These are phyloP conservation scores for Thelephora terrestris DNA, from an alignment of 1,284 basidiomycete genomes.

Conservation along the genomic window DNA sequence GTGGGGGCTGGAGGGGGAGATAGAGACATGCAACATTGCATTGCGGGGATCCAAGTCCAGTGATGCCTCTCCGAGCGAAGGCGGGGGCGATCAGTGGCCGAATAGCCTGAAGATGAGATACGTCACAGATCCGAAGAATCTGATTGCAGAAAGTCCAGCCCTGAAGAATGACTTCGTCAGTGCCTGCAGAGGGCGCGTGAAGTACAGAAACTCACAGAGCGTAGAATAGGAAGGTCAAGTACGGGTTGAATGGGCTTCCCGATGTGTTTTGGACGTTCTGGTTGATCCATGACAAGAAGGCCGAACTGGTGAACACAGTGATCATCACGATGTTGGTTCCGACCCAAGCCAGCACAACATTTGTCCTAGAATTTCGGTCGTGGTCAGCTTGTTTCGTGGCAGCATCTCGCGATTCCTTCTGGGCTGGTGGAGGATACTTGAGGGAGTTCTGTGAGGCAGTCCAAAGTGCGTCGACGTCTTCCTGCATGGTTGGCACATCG, in stretches of 20 bases:
- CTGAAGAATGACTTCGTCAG: constrained; percentile 24
- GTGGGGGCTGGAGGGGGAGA: too few species aligned
- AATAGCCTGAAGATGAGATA: constrained; percentile 72
- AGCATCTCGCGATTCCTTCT: constrained; percentile 77
- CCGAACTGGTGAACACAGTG: constrained; percentile 70
- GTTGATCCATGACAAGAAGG: constrained; percentile 59
- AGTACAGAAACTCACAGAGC: constrained; percentile 48
- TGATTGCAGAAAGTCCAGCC: constrained; percentile 67
- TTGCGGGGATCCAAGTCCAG: too few species aligned
- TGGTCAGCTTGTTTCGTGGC: constrained; percentile 85
- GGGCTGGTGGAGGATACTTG: constrained; percentile 50
- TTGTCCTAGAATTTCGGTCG: constrained; percentile 73
- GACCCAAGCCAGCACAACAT: constrained; percentile 80
- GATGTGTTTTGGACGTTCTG: constrained; percentile 36
- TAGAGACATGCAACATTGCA: too few species aligned
- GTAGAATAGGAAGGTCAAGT: constrained; percentile 75
- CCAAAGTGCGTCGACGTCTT: constrained; percentile 86
- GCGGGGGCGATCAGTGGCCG: constrained; percentile 28
- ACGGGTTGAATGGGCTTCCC: constrained; percentile 69
- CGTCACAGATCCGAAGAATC: constrained; percentile 67
- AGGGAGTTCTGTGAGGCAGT: constrained; percentile 58
- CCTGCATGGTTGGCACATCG: constrained; percentile 67
- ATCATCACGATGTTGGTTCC: constrained; percentile 82
- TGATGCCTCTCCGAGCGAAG: too few species aligned
- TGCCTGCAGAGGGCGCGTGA: background rate